phyloP scores from a whole-genome alignment of 768 basidiomycete genomes.

The Macrolepiota fuliginosa region DNA sequence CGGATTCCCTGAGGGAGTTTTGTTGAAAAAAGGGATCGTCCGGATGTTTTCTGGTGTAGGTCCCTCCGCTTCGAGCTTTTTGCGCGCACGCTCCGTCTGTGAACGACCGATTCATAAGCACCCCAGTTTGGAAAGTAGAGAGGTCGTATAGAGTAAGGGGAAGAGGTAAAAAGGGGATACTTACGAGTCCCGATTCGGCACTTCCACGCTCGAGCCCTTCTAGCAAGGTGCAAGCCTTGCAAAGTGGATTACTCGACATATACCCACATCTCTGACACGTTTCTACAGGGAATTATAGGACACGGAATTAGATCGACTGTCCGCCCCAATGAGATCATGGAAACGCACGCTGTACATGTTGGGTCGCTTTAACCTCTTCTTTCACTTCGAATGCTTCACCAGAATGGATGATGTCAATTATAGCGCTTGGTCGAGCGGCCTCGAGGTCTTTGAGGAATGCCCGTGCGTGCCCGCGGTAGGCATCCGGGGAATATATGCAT shows the following conservation, averaged over 20 bases:
- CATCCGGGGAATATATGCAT: constrained; percentile 98
- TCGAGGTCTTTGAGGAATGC: constrained; percentile 95
- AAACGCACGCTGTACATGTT: constrained; percentile 80
- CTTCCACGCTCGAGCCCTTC: constrained; percentile 90
- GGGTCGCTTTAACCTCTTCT: constrained; percentile 79
- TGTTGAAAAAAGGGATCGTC: constrained; percentile 70
- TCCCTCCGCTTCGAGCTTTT: constrained; percentile 56
- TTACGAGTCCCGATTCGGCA: constrained; percentile 58
- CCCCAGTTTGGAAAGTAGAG: constrained; percentile 9
- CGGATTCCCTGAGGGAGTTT: constrained; percentile 38
- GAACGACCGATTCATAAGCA: constrained; percentile 14
- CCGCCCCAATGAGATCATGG: not conserved
- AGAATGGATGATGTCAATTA: constrained; percentile 97
- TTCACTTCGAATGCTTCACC: constrained; percentile 89
- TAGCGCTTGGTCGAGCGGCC: constrained; percentile 89
- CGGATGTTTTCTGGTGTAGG: constrained; percentile 67
- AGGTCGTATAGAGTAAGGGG: constrained; percentile 4
- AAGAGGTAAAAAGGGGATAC: constrained; percentile 20
- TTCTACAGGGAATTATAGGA: constrained; percentile 45
- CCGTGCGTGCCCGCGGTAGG: constrained; percentile 95
- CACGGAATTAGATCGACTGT: constrained; percentile 9
- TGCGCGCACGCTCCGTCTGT: constrained; percentile 68
- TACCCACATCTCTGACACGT: constrained; percentile 92
- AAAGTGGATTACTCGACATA: constrained; percentile 96
- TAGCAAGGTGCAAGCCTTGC: constrained; percentile 88